Evolutionary conservation across 257 asterid species (phyloP).

Genomic region (Plectranthus barbatus): DNA sequence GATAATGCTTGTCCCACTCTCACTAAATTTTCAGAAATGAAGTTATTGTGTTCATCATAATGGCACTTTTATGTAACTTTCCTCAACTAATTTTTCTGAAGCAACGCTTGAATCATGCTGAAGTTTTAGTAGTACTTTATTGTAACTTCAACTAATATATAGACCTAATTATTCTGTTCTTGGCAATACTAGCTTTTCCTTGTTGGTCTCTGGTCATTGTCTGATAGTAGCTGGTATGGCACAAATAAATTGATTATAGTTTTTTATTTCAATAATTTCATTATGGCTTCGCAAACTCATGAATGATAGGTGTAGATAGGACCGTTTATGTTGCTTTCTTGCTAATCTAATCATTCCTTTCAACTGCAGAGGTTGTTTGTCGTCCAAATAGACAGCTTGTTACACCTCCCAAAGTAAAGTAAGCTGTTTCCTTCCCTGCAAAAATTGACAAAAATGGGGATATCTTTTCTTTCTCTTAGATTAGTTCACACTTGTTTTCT

Average conservation of each 20-base stretch:
- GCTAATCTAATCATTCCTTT: conserved; percentile 19
- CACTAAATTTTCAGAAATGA: neutral
- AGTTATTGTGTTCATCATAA: neutral
- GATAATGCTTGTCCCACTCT: neutral
- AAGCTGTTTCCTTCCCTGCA: conserved; percentile 21
- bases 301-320: conserved; percentile 3
- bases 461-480: conserved; percentile 2
- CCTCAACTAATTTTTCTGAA: too few species aligned
- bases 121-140: too few species aligned
- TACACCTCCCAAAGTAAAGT: conserved; percentile 76
- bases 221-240: neutral
- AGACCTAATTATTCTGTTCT: too few species aligned
- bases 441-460: too few species aligned
- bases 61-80: too few species aligned
- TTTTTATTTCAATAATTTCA: neutral
- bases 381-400: conserved; percentile 61
- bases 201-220: neutral
- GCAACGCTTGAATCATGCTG: too few species aligned
- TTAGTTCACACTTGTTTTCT: conserved; percentile 7
- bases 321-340: neutral
- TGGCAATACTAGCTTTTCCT: neutral
- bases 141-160: too few species aligned
- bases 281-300: neutral
- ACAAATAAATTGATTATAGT: neutral
- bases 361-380: conserved; percentile 70